Base-by-base conservation (phyloP, 78 protist genomes). In the Capsaspora owczarzaki region DNA sequence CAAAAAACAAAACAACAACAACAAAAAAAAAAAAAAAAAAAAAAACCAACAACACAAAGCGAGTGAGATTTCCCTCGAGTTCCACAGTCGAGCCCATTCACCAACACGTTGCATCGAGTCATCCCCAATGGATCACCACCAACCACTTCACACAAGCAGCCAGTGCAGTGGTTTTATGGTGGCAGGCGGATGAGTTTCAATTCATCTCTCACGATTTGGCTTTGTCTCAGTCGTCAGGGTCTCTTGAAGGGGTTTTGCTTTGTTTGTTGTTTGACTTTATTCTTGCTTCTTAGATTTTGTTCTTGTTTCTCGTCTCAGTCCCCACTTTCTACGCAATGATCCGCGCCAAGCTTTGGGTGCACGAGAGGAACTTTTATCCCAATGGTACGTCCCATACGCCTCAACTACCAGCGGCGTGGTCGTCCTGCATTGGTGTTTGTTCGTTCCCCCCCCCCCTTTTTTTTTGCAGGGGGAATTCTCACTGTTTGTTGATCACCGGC, bases 301-400 rank as follows among this genome's bases (percentile, higher is more conserved):
- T 49, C 56, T 16, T 20, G 56, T 49, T 49, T 49, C 16, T 49
- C 56, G 10, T 10, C 10, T 4, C 14, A 29, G 66, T 29, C 20
- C 29, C 20, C 35, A 56, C 4, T 16, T 16, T 25, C 33, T 29
- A 56, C 10, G 66, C 33, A 25, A 16, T 29, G 20, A 16, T 29
- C 8, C 66, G 66, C 66, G 33, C 25, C 56, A 76, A 76, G 68
- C 44, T 76, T 10, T 76, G 80, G 80, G 31, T 76, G 31, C 80
- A 76, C 60, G 66, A 76, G 60, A 6, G 6, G 29, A 25, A 76
- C 12, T 76, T 25, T 68, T 43, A 75, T 60, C 12, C 12, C 4
- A 56, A 56, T 56, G 66, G 66, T 56, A 10, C 20, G 66, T 56
- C 33, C 4, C 4, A 10, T 16, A 29, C 66, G n/a, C n/a, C 33